Base-by-base conservation (phyloP, 768 basidiomycete species). In the Hypsizygus marmoreus region DNA sequence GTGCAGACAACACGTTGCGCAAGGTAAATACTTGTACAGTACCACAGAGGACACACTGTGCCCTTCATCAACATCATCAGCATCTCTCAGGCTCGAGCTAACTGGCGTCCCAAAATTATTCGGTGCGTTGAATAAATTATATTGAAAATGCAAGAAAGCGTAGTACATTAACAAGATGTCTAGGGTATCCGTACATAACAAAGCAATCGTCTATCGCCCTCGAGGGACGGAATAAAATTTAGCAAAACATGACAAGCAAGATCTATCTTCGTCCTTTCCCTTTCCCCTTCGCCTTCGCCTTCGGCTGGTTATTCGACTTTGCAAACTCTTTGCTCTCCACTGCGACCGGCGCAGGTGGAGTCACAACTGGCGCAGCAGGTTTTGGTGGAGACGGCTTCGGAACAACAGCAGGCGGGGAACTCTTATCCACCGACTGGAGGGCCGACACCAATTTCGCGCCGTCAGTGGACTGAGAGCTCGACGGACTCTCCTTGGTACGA, bases 261-360 rank as follows among this genome's bases (percentile, higher is more conserved):
- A 36, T 43, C 38, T 43, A 49, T 37, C 43, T 56, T 29, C 43
- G 56, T 14, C 51, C 51, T 24, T 55, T 55, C 12, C 51, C 54
- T 37, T 56, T 59, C 14, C 56, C 56, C 14, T 59, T 59, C 25
- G 19, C 41, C 45, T 58, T 58, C n/a, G 47, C 55, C 16, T 59
- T 59, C 19, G 30, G 34, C 44, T 56, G 46, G 22, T 54, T 51
- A 39, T 41, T n/a, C n/a, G n/a, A n/a, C n/a, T n/a, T n/a, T n/a
- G n/a, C n/a, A n/a, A n/a, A n/a, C n/a, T n/a, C 34, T 16, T 35
- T 40, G 20, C 26, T 40, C n/a, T 23, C 39, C 22, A 11, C 4
- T 24, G 25, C 39, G 23, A 16, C 11, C 11, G 39, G 24, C 1
- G n/a, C 13, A n/a, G 37, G 26, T 2, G 40, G 34, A 6, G 45